Percentiles rank a stretch among this genome's conserved stretches.
Conservation (phyloP, 305 asterid species). For the Ilex paraguariensis region DNA sequence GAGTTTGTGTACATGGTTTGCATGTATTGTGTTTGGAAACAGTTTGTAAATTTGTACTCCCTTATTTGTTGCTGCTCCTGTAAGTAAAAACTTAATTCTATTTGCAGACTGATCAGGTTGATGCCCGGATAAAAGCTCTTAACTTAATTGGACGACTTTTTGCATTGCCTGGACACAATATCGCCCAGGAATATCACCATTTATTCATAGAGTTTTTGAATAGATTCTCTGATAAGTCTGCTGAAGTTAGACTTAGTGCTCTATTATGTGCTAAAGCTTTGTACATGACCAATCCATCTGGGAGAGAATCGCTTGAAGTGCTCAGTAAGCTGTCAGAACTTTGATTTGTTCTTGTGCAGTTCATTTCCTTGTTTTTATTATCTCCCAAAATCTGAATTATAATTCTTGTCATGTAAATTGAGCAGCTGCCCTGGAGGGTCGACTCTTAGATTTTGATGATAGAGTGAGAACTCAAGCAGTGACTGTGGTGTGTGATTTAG, state of each 20-base stretch:
- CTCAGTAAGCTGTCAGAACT: constrained; percentile 53
- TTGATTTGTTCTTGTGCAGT: constrained; percentile 10
- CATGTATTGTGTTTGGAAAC: not conserved
- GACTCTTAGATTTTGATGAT: constrained; percentile 39
- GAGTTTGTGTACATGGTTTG: too few species aligned
- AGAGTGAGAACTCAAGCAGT: constrained; percentile 33
- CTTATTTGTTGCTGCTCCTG: constrained; percentile 18
- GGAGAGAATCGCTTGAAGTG: constrained; percentile 50
- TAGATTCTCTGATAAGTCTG: constrained; percentile 80
- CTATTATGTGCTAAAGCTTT: constrained; percentile 74
- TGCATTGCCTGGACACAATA: constrained; percentile 50
- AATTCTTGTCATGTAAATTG: constrained; percentile 14
- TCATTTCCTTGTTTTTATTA: constrained; percentile 10
- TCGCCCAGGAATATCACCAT: constrained; percentile 53
- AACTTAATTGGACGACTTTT: constrained; percentile 57
- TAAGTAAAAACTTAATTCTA: constrained; percentile 20
- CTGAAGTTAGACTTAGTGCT: constrained; percentile 78
- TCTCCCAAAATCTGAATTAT: constrained; percentile 11
- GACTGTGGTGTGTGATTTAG: constrained; percentile 62
- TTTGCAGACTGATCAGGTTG: constrained; percentile 95
- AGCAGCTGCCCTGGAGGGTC: constrained; percentile 45
- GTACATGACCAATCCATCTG: constrained; percentile 46
- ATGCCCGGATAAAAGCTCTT: constrained; percentile 87
- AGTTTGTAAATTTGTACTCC: not conserved
- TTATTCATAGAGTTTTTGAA: constrained; percentile 61